A percentile compares a stretch with the other conserved stretches of the same genome.
phyloP scores from a whole-genome alignment of 176 grass and related monocot genomes.

The Raddia guianensis region DNA sequence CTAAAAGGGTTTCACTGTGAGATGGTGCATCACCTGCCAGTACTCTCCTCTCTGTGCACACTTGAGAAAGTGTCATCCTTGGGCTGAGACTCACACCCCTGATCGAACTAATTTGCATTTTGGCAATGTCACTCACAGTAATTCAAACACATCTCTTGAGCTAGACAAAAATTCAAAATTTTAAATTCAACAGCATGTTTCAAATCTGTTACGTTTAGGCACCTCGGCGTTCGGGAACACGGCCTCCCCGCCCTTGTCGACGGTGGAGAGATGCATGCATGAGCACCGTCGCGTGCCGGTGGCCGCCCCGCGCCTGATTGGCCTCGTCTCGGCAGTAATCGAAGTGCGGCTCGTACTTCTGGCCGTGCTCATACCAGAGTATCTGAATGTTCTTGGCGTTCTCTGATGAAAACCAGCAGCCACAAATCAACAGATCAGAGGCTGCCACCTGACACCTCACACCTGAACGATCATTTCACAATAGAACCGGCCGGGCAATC shows the following conservation, averaged over 20 bases:
- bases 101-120: neutral
- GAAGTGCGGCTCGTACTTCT: constrained; percentile 71
- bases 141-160: too few relatives aligned
- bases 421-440: neutral
- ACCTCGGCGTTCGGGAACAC: constrained; percentile 66
- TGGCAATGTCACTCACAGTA: neutral
- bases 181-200: neutral
- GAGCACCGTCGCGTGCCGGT: constrained; percentile 66
- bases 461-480: neutral
- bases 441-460: too few relatives aligned
- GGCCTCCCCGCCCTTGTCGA: constrained; percentile 60
- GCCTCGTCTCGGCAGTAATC: constrained; percentile 62
- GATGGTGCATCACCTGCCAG: constrained; percentile 48
- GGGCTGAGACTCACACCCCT: constrained; percentile 52
- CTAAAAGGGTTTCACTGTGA: neutral
- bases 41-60: constrained; percentile 51
- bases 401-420: constrained; percentile 40
- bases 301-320: constrained; percentile 53
- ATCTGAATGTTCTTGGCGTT: constrained; percentile 70
- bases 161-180: neutral
- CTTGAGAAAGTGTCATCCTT: constrained; percentile 60
- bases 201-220: too few relatives aligned
- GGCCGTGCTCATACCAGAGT: constrained; percentile 45
- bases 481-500: neutral
- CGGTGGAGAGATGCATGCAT: constrained; percentile 75